phyloP scores from a whole-genome alignment of 805 yeast genomes.

The Yarrowia phangngaensis region DNA sequence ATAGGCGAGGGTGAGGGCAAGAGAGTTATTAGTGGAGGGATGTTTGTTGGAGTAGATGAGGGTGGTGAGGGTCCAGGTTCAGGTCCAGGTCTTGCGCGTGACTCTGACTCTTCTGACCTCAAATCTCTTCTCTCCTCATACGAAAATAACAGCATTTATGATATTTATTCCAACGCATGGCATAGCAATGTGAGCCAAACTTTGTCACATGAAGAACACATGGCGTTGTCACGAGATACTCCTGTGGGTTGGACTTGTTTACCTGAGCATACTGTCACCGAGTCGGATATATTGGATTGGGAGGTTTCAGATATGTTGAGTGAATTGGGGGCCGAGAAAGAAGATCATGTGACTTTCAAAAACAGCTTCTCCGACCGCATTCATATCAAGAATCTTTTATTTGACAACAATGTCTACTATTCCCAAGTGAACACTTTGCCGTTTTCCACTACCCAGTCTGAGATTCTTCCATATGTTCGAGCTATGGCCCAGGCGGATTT shows the following conservation, averaged over 20 bases:
- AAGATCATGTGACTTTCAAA: not conserved
- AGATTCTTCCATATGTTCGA: slow-evolving; percentile 36
- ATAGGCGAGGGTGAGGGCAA: slow-evolving; percentile 5
- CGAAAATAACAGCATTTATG: not conserved
- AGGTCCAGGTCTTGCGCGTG: not conserved
- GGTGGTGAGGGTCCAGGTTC: not conserved
- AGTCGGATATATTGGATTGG: slow-evolving; percentile 3
- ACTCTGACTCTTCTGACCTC: not conserved
- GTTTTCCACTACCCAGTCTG: slow-evolving; percentile 27
- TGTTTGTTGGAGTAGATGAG: not conserved
- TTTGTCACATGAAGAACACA: not conserved
- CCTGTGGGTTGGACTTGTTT: slow-evolving; percentile 31
- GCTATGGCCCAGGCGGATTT: slow-evolving; percentile 36
- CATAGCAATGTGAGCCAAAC: slow-evolving; percentile 2
- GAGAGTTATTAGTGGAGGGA: slow-evolving; percentile 32
- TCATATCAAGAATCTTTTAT: slow-evolving; percentile 9
- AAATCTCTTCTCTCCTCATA: not conserved
- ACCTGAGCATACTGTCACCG: slow-evolving; percentile 31
- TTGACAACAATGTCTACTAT: not conserved
- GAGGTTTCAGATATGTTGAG: slow-evolving; percentile 26
- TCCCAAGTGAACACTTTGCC: slow-evolving; percentile 8
- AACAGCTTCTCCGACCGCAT: slow-evolving; percentile 18
- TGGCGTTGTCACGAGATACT: slow-evolving; percentile 12
- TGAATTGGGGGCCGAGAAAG: not conserved
- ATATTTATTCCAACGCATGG: slow-evolving; percentile 1